phyloP scores from a whole-genome alignment of 225 moss, liverwort and hornwort genomes.

The Asterella californica region DNA sequence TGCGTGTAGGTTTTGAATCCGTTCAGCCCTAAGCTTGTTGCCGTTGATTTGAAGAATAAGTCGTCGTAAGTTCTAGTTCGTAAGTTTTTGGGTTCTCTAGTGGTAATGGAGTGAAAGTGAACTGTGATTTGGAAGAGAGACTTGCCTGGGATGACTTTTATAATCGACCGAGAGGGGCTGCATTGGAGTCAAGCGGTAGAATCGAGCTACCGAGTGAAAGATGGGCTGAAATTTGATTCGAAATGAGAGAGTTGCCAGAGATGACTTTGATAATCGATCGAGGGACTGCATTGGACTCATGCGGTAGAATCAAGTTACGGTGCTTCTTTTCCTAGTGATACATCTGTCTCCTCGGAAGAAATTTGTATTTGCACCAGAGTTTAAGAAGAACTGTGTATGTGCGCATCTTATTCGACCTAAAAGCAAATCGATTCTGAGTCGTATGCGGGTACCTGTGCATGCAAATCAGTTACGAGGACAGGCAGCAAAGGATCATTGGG shows the following conservation, averaged over 20 bases:
- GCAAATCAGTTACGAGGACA: slow-evolving; percentile 50
- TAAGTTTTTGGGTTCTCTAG: too few species aligned
- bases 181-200: too few species aligned
- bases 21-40: not conserved
- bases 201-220: not conserved
- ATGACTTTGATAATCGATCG: not conserved
- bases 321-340: too few species aligned
- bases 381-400: not conserved
- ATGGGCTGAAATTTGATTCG: not conserved
- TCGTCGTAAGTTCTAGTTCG: not conserved
- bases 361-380: not conserved
- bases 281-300: not conserved
- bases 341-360: too few species aligned
- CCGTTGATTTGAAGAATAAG: not conserved
- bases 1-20: slow-evolving; percentile 52
- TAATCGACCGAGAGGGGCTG: too few species aligned
- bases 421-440: not conserved
- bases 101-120: too few species aligned
- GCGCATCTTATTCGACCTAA: not conserved
- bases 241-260: not conserved
- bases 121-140: too few species aligned
- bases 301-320: too few species aligned
- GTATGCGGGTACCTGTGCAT: not conserved
- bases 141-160: too few species aligned
- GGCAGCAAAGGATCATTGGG: slow-evolving; percentile 83